Evolutionary conservation across 768 basidiomycete genomes (phyloP).

Genomic region (Psilocybe subaeruginosa): DNA sequence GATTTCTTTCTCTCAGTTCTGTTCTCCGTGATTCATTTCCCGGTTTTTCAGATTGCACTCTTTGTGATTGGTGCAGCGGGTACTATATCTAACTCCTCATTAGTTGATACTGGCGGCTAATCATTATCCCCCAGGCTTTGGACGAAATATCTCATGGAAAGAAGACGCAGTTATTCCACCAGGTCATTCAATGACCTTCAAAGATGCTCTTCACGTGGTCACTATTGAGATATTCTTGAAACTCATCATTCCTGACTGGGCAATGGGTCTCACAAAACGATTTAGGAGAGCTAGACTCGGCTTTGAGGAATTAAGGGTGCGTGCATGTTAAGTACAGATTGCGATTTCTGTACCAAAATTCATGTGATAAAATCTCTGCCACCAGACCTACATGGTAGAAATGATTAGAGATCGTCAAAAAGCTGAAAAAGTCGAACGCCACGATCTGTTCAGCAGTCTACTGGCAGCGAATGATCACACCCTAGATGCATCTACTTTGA

Average conservation of each 20-base stretch:
- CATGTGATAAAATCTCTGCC: background rate
- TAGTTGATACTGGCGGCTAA: background rate
- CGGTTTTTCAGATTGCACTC: constrained; percentile 47
- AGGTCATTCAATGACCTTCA: constrained; percentile 52
- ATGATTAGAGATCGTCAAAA: constrained; percentile 51
- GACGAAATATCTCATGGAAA: constrained; percentile 50
- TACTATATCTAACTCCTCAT: constrained; percentile 16
- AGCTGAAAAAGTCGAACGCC: constrained; percentile 38
- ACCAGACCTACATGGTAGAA: constrained; percentile 46
- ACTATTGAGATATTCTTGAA: constrained; percentile 39
- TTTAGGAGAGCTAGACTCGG: constrained; percentile 35
- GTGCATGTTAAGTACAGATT: background rate
- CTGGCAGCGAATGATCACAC: constrained; percentile 51
- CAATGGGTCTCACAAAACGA: constrained; percentile 35
- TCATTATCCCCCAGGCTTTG: constrained; percentile 44
- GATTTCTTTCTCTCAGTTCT: constrained; percentile 11
- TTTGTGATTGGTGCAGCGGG: constrained; percentile 60
- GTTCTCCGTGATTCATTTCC: constrained; percentile 10
- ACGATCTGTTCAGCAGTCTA: constrained; percentile 57
- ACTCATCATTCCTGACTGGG: constrained; percentile 41
- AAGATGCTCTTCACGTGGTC: constrained; percentile 48
- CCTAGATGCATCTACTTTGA: constrained; percentile 34
- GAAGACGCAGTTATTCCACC: constrained; percentile 39
- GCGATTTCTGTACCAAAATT: background rate
- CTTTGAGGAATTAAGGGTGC: constrained; percentile 47